Base-by-base conservation (phyloP, 192 early-diverging fungal species). In the Phycomyces blakesleeanus region DNA sequence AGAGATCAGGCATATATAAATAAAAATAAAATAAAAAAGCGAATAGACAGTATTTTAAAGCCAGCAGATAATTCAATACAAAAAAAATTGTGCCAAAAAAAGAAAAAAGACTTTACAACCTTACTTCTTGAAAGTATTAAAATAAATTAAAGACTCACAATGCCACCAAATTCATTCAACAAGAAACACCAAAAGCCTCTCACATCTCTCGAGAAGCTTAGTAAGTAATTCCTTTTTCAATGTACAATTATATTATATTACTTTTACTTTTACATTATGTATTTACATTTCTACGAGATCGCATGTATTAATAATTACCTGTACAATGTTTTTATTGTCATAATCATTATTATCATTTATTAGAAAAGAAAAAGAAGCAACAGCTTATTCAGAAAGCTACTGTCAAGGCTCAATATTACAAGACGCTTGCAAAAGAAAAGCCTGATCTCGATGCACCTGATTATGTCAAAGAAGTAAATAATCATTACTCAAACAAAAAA, bases 401-500 rank as follows among this genome's bases (percentile, higher is more conserved):
- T 14, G 74, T 76, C 9, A 76, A 76, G 34, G 67, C 64, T 16
- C 55, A 76, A 26, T 76, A 70, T 54, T 71, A 76, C 44, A 76
- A 76, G 51, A 44, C 64, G 20, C 40, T 76, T 9, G 21, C 69
- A 14, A 66, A 67, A 34, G 74, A 68, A 27, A 56, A 63, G 2
- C 22, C 62, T 51, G 52, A 38, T 38, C 18, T 57, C 18, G 67
- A 75, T 38, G 63, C 69, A 55, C 74, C 74, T 14, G 74, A 76
- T 50, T 76, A 71, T 60, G 68, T 71, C 1, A 76, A 76, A 59
- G 65, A 76, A 21, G 73, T 69, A 62, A n/a, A n/a, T n/a, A n/a
- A n/a, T n/a, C n/a, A n/a, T n/a, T n/a, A n/a, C n/a, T n/a, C n/a
- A n/a, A n/a, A n/a, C n/a, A n/a, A n/a, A n/a, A n/a, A n/a, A n/a